Evolutionary conservation across 164 flowering plant species (phyloP).

Genomic region (Paratinospora sagittata): DNA sequence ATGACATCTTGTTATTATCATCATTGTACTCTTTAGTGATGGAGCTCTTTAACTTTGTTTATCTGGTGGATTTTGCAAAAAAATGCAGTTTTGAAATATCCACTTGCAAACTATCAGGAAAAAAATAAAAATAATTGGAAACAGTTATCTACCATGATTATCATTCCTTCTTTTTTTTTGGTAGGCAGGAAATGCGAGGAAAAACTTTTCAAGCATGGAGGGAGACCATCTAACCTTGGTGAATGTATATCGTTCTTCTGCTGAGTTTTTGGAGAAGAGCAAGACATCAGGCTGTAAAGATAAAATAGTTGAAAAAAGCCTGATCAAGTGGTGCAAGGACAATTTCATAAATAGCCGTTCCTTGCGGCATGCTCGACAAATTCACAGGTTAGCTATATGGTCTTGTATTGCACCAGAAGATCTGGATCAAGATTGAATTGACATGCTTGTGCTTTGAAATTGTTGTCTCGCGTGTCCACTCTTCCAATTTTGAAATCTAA

Average conservation of each 20-base stretch:
- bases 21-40: neutral
- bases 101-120: neutral
- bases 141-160: neutral
- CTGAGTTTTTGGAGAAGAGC: conserved; percentile 62
- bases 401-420: neutral
- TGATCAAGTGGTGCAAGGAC: conserved; percentile 87
- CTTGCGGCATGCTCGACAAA: conserved; percentile 62
- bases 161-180: conserved; percentile 5
- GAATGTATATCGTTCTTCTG: conserved; percentile 65
- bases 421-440: neutral
- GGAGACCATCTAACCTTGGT: conserved; percentile 88
- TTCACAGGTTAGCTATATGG: conserved; percentile 48
- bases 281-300: conserved; percentile 30
- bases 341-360: conserved; percentile 81
- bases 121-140: neutral
- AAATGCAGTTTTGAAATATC: neutral
- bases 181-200: conserved; percentile 67
- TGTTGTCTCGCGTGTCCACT: neutral
- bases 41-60: neutral
- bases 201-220: conserved; percentile 60
- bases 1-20: neutral
- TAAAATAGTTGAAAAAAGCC: conserved; percentile 44
- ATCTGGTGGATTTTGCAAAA: neutral
- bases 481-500: too few relatives aligned
- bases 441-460: neutral